Conservation (phyloP, 208 protist species). For the Naegleria gruberi region DNA sequence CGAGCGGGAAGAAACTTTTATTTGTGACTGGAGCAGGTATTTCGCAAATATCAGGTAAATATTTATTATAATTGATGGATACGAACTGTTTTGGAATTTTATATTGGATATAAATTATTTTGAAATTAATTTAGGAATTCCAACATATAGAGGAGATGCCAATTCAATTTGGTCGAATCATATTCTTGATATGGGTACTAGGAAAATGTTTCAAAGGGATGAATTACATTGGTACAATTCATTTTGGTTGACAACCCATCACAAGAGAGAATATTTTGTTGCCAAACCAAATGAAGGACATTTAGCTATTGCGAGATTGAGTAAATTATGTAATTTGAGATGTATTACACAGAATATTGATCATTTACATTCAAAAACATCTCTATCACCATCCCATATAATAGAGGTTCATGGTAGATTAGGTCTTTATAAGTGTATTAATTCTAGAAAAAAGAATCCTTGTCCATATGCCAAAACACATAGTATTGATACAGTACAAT, state of each 20-base stretch:
- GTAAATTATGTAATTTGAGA: not conserved
- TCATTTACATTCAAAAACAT: not conserved
- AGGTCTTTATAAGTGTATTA: not conserved
- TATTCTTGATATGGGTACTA: not conserved
- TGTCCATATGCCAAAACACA: not conserved
- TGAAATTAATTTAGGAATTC: not conserved
- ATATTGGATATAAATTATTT: not conserved
- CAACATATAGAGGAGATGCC: not conserved
- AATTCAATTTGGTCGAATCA: not conserved
- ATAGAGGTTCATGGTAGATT: constrained; percentile 7
- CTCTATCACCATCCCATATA: not conserved
- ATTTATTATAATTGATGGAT: not conserved
- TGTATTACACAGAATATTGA: constrained; percentile 12
- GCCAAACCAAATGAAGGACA: constrained; percentile 20
- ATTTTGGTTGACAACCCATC: constrained; percentile 12
- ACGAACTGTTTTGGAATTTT: no score
- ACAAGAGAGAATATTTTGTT: not conserved
- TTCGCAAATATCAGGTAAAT: not conserved
- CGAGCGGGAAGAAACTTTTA: not conserved
- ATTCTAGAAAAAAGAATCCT: not conserved
- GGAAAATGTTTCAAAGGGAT: constrained; percentile 2
- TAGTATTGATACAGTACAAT: not conserved
- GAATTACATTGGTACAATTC: not conserved
- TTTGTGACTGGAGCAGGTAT: constrained; percentile 12
- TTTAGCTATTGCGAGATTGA: not conserved